Base-by-base conservation (phyloP, 2,329 filamentous ascomycete genomes). In the Aspergillus ochraceus region DNA sequence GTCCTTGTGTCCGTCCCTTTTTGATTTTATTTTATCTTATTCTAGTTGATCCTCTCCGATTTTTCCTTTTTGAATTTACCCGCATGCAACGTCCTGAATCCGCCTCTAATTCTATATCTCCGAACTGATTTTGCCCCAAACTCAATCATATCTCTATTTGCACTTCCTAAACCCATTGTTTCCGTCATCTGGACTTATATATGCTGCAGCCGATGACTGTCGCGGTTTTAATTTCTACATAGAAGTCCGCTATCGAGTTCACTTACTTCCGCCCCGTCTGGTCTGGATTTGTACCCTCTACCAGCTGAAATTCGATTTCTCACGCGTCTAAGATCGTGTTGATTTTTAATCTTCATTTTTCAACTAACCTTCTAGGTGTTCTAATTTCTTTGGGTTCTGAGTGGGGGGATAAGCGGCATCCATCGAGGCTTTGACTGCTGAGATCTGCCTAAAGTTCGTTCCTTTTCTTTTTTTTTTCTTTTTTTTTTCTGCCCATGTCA, bases 131-230 rank as follows among this genome's bases (percentile, higher is more conserved):
- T 42, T 17, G 59, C 55, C 62, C 62, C 52, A 52, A 61, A 52
- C 51, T 53, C 49, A 55, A 55, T 49, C 52, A 55, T 29, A 36
- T 56, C 59, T 55, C 51, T 56, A 55, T 59, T 52, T 20, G 54
- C 55, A 50, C 58, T 66, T 68, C 64, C 63, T 64, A 64, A 66
- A 66, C 52, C 50, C 56, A 60, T 65, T 29, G 14, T 50, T 57
- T 22, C 58, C 46, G 60, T 60, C 45, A 54, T 47, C 42, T 39
- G n/a, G 55, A 51, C 24, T 49, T 60, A 58, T 60, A 62, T 62
- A 58, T 54, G 22, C 55, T 57, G 42, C 49, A 60, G 49, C 53
- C 53, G 60, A 62, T 65, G 60, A 63, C 59, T 60, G 60, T 60
- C 46, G 52, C 56, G 57, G 52, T 50, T 52, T 58, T 57, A 39